phyloP scores from a whole-genome alignment of 202 grass and related monocot species.

The Panicum virgatum region DNA sequence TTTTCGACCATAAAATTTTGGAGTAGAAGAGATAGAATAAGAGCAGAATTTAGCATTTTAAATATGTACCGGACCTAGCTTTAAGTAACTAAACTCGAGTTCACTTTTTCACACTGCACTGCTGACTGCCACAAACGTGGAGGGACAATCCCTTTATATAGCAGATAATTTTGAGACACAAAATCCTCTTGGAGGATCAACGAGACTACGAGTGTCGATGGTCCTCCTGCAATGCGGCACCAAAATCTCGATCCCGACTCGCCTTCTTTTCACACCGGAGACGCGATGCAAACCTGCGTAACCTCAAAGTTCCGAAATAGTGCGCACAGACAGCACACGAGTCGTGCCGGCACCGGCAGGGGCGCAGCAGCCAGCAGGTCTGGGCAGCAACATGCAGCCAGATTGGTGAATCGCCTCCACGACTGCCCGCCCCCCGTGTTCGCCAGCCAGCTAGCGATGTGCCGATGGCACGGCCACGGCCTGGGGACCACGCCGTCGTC shows the following conservation, averaged over 20 bases:
- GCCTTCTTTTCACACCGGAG: neutral
- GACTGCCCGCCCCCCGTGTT: neutral
- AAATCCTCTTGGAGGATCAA: neutral
- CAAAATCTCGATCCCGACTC: neutral
- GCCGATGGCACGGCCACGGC: neutral
- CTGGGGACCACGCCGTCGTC: neutral
- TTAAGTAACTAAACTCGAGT: too few species aligned
- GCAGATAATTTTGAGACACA: too few species aligned
- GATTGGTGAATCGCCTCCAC: conserved; percentile 11
- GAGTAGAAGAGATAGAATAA: too few species aligned
- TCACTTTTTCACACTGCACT: too few species aligned
- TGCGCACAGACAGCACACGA: neutral
- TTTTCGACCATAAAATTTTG: too few species aligned
- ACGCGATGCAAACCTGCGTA: neutral
- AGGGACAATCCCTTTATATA: neutral
- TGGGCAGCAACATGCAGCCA: neutral
- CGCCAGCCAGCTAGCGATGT: neutral
- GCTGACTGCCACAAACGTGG: too few species aligned
- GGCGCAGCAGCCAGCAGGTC: neutral
- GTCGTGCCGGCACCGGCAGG: neutral
- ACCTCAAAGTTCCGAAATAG: neutral
- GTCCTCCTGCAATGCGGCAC: neutral
- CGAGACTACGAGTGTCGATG: too few species aligned
- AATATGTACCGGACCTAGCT: too few species aligned
- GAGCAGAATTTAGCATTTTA: too few species aligned